Evolutionary conservation across 73 alveolate species (phyloP).

Genomic region (Symbiodinium pilosum): DNA sequence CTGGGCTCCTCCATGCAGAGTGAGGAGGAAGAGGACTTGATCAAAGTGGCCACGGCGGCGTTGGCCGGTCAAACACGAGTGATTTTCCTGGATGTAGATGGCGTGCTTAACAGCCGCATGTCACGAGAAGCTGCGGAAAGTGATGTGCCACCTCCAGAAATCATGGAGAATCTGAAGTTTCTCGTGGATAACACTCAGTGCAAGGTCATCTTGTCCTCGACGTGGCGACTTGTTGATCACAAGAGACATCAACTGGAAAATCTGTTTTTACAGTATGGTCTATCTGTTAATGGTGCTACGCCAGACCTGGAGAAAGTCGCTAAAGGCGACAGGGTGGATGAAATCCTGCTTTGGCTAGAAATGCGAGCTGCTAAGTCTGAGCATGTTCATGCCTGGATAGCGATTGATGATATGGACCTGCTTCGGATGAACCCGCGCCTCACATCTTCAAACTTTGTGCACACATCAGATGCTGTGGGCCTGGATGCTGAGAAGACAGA

Average conservation of each 20-base stretch:
- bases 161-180: constrained; percentile 58
- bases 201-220: constrained; percentile 61
- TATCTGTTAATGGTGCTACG: constrained; percentile 43
- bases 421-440: constrained; percentile 75
- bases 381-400: constrained; percentile 55
- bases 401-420: constrained; percentile 73
- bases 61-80: constrained; percentile 65
- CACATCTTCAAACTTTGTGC: constrained; percentile 25
- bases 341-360: constrained; percentile 70
- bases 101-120: constrained; percentile 38
- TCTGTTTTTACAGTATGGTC: constrained; percentile 49
- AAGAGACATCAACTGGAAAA: constrained; percentile 48
- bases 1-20: neutral
- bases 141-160: constrained; percentile 25
- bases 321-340: constrained; percentile 72
- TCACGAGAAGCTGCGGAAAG: constrained; percentile 16
- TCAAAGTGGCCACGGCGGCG: constrained; percentile 32
- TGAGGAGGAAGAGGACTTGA: constrained; percentile 24
- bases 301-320: constrained; percentile 71
- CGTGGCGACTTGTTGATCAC: constrained; percentile 72
- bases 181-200: constrained; percentile 78
- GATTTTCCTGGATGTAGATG: constrained; percentile 74
- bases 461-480: constrained; percentile 43
- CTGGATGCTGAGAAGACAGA: constrained; percentile 41
- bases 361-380: constrained; percentile 62